Conservation (phyloP, 352 stramenopile species). For the Pilasporangium apinafurcum region DNA sequence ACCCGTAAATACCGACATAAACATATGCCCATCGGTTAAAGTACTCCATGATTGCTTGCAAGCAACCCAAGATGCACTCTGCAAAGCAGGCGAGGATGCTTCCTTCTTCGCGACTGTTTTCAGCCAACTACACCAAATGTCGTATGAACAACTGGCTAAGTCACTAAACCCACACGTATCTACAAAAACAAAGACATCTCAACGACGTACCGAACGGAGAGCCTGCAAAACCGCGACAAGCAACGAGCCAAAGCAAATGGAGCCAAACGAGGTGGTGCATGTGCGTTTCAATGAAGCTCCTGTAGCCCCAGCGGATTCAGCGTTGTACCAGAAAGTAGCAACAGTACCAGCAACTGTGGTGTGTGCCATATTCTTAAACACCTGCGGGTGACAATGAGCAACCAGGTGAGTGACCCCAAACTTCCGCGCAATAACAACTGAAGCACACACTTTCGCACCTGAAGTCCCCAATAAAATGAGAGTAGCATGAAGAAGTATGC, state of each 20-base stretch:
- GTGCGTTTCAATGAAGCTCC: slow-evolving; percentile 75
- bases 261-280: slow-evolving; percentile 91
- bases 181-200: not conserved
- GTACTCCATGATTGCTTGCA: slow-evolving; percentile 88
- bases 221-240: slow-evolving; percentile 92
- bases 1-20: slow-evolving; percentile 90
- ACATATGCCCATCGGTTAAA: slow-evolving; percentile 94
- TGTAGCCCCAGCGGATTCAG: slow-evolving; percentile 82
- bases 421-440: not conserved
- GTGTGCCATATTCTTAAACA: slow-evolving; percentile 92
- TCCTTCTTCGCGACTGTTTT: slow-evolving; percentile 66
- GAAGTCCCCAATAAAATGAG: slow-evolving; percentile 93
- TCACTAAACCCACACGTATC: not conserved
- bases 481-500: slow-evolving; percentile 85
- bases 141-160: not conserved
- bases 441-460: slow-evolving; percentile 33
- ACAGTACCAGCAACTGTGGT: slow-evolving; percentile 90
- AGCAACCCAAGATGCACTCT: slow-evolving; percentile 76
- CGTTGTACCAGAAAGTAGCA: slow-evolving; percentile 94
- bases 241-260: slow-evolving; percentile 94
- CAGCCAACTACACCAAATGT: slow-evolving; percentile 32
- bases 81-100: slow-evolving; percentile 69
- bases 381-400: slow-evolving; percentile 10
- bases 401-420: not conserved
- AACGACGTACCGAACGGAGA: slow-evolving; percentile 52